A percentile compares a stretch with the other conserved stretches of the same genome.
Evolutionary conservation across 176 grass and related monocot species (phyloP).

Genomic region (Tillandsia leiboldiana): DNA sequence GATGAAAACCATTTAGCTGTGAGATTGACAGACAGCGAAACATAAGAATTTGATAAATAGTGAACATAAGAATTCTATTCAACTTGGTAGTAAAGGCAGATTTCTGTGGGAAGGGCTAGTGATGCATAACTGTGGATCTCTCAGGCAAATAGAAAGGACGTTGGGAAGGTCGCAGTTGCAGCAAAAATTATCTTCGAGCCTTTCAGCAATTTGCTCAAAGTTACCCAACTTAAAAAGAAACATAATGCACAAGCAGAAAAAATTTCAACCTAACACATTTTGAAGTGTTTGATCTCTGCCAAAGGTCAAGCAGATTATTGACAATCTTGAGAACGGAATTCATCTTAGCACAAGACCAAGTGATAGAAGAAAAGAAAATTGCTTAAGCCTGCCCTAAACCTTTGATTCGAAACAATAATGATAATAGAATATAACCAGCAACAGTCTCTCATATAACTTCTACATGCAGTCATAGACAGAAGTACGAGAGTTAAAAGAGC

Average conservation of each 20-base stretch:
- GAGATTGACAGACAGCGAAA: too few species aligned
- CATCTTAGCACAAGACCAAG: background rate
- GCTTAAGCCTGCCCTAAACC: too few species aligned
- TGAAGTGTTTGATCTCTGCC: background rate
- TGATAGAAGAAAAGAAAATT: background rate
- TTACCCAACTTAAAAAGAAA: too few species aligned
- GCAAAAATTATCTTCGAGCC: background rate
- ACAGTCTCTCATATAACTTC: slow-evolving; percentile 5
- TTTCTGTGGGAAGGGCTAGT: background rate
- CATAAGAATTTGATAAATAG: background rate
- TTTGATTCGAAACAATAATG: too few species aligned
- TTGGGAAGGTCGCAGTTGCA: background rate
- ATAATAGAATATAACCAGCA: background rate
- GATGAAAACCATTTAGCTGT: background rate
- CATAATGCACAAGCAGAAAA: too few species aligned
- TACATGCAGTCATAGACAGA: background rate
- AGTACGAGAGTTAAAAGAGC: slow-evolving; percentile 8
- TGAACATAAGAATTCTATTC: background rate
- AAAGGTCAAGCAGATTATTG: background rate
- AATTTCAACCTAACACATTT: too few species aligned
- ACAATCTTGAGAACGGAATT: background rate
- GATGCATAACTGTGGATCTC: background rate
- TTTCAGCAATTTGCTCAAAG: background rate
- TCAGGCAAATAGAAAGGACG: background rate
- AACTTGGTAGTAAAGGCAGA: background rate